phyloP scores from a whole-genome alignment of 2,329 filamentous ascomycete genomes.

The Pleoardoris graminearum region DNA sequence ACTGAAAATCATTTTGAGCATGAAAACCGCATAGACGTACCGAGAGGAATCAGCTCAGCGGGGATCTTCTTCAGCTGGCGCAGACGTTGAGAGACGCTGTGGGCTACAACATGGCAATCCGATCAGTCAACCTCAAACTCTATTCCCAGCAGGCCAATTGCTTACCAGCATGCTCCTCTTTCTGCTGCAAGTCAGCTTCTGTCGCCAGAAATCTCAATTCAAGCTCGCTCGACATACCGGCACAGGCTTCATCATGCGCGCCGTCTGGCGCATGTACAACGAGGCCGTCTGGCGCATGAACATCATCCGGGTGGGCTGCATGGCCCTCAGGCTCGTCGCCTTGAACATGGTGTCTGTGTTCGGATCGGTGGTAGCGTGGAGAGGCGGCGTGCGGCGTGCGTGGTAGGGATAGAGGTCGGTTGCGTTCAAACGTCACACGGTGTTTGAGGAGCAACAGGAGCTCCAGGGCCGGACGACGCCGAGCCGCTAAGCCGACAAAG shows the following conservation, averaged over 20 bases:
- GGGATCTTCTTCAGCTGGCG: slow-evolving; percentile 88
- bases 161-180: slow-evolving; percentile 67
- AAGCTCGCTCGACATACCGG: slow-evolving; percentile 62
- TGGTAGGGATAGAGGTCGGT: slow-evolving; percentile 23
- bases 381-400: slow-evolving; percentile 26
- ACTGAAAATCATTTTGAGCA: slow-evolving; percentile 17
- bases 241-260: slow-evolving; percentile 60
- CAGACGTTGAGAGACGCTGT: slow-evolving; percentile 95
- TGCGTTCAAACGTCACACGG: slow-evolving; percentile 25
- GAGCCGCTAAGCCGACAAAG: slow-evolving; percentile 43
- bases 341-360: slow-evolving; percentile 35
- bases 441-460: slow-evolving; percentile 18
- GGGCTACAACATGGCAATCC: slow-evolving; percentile 61
- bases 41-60: slow-evolving; percentile 90
- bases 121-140: not conserved
- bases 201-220: not conserved
- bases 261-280: slow-evolving; percentile 52
- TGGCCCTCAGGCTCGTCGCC: slow-evolving; percentile 44
- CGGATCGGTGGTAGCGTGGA: slow-evolving; percentile 18
- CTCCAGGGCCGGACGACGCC: slow-evolving; percentile 33
- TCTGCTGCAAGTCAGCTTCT: slow-evolving; percentile 55
- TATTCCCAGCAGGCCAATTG: slow-evolving; percentile 21
- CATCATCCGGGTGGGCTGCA: slow-evolving; percentile 49
- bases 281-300: slow-evolving; percentile 44
- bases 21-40: slow-evolving; percentile 58